Percentiles rank a stretch among this genome's conserved stretches.
Conservation (phyloP, 768 basidiomycete genomes). For the Coprinopsis sp. region DNA sequence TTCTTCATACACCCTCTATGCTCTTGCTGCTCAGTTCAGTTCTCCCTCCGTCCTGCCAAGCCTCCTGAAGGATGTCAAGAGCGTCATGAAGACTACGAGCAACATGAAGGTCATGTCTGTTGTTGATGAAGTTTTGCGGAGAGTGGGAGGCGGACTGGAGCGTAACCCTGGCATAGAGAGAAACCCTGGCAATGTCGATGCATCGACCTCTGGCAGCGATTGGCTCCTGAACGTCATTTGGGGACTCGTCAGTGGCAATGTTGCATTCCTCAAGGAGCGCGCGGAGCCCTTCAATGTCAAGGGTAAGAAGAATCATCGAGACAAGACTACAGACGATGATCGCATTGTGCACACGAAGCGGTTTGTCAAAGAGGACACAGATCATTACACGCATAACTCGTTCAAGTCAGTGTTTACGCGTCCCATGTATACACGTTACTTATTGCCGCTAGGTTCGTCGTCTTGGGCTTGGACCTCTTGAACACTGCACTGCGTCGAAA, state of each 20-base stretch:
- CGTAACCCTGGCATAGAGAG: constrained; percentile 45
- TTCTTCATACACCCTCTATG: constrained; percentile 10
- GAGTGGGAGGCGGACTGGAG: constrained; percentile 81
- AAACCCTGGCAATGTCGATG: neutral
- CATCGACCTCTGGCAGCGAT: constrained; percentile 64
- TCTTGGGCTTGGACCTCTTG: constrained; percentile 89
- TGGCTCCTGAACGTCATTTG: constrained; percentile 72
- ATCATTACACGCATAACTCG: constrained; percentile 84
- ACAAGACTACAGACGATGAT: constrained; percentile 42
- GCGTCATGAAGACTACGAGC: constrained; percentile 72
- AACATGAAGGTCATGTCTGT: constrained; percentile 74
- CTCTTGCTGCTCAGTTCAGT: constrained; percentile 54
- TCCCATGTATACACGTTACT: neutral
- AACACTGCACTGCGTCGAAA: constrained; percentile 81
- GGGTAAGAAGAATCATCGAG: constrained; percentile 31
- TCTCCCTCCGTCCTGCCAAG: constrained; percentile 51
- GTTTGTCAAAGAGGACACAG: constrained; percentile 43
- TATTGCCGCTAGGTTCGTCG: constrained; percentile 60
- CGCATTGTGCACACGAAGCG: constrained; percentile 79
- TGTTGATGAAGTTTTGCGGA: constrained; percentile 84
- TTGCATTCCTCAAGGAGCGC: constrained; percentile 72
- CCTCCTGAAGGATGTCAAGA: constrained; percentile 7
- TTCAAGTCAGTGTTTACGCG: constrained; percentile 54
- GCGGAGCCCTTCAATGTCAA: constrained; percentile 33
- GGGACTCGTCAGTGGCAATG: constrained; percentile 79